phyloP scores from a whole-genome alignment of 1,284 basidiomycete species.

The Fomitopsis palustris region DNA sequence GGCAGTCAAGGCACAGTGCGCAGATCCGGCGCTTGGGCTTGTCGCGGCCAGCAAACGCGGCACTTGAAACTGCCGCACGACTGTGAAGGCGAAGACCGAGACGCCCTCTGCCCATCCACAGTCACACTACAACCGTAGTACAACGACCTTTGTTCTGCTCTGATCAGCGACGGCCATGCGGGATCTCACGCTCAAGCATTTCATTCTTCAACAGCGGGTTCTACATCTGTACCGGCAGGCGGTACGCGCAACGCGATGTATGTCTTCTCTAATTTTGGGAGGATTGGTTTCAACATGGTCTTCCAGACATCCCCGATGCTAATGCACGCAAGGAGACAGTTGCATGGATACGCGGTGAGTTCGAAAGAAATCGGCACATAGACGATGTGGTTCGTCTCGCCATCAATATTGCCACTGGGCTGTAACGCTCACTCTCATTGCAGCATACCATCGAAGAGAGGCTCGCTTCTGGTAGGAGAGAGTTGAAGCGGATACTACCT shows the following conservation, averaged over 20 bases:
- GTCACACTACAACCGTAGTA: neutral
- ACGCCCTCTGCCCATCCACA: neutral
- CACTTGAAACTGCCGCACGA: slow-evolving; percentile 7
- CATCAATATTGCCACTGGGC: neutral
- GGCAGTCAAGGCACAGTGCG: slow-evolving; percentile 10
- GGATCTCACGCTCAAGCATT: slow-evolving; percentile 58
- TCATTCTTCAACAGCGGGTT: slow-evolving; percentile 61
- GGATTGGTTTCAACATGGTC: neutral
- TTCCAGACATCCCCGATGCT: slow-evolving; percentile 60
- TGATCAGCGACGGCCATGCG: slow-evolving; percentile 14
- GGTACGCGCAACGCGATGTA: slow-evolving; percentile 67
- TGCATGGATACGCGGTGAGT: slow-evolving; percentile 67
- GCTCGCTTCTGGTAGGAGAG: slow-evolving; percentile 46
- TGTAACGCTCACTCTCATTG: neutral
- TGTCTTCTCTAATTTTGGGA: slow-evolving; percentile 2
- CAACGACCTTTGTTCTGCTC: neutral
- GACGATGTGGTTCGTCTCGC: slow-evolving; percentile 47
- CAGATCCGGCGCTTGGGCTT: slow-evolving; percentile 14
- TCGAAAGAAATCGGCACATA: slow-evolving; percentile 59
- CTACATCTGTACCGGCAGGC: slow-evolving; percentile 61
- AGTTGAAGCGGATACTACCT: slow-evolving; percentile 49
- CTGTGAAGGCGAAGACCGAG: neutral
- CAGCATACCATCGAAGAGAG: slow-evolving; percentile 29
- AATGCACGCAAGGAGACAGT: slow-evolving; percentile 60
- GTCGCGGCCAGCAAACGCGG: slow-evolving; percentile 10